Evolutionary conservation across 192 early-diverging fungal species (phyloP).

Genomic region (Phlyctochytrium planicorne): DNA sequence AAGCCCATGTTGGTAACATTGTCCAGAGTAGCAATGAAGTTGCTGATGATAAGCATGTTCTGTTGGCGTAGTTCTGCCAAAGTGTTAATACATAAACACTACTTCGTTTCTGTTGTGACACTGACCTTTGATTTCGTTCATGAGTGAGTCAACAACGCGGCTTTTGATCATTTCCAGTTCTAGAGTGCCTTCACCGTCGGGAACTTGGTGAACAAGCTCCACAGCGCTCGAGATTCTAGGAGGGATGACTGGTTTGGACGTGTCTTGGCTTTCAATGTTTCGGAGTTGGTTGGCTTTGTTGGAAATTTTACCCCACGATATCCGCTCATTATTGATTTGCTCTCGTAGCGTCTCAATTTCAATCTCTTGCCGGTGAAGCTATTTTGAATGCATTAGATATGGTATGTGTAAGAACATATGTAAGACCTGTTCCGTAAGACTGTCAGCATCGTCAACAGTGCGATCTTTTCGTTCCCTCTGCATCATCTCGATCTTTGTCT

Average conservation of each 20-base stretch:
- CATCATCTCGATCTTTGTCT: neutral
- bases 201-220: neutral
- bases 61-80: neutral
- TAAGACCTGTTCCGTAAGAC: neutral
- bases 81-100: neutral
- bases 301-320: neutral
- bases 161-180: constrained; percentile 5
- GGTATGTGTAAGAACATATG: neutral
- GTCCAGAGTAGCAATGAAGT: constrained; percentile 1
- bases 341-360: neutral
- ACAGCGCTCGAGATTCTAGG: constrained; percentile 1
- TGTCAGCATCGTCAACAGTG: neutral
- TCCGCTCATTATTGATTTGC: neutral
- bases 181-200: neutral
- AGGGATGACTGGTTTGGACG: neutral
- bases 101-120: neutral
- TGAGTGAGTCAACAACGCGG: neutral
- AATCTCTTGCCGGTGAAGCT: neutral
- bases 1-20: neutral
- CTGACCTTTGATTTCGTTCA: constrained; percentile 2
- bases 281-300: neutral
- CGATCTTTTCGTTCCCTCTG: neutral
- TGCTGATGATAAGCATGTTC: neutral
- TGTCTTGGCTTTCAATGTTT: neutral
- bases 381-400: neutral